phyloP scores from a whole-genome alignment of 2,329 filamentous ascomycete genomes.

The Verticillium nonalfalfae region DNA sequence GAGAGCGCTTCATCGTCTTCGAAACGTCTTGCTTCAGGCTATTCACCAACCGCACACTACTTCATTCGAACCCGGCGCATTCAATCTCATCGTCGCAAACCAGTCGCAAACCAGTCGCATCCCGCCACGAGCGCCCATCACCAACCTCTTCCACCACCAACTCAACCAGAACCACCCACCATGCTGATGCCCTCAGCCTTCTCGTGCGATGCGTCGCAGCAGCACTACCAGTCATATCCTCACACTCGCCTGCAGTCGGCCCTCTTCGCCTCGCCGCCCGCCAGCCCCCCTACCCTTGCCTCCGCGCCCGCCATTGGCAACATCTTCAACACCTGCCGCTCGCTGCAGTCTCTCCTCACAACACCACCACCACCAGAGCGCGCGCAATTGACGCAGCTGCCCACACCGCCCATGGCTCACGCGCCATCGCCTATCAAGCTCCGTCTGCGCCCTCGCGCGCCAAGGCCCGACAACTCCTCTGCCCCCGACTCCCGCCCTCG shows the following conservation, averaged over 20 bases:
- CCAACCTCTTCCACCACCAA: background rate
- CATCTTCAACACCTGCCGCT: constrained; percentile 54
- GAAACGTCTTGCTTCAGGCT: background rate
- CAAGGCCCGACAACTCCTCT: constrained; percentile 17
- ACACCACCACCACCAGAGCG: constrained; percentile 32
- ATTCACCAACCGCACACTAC: background rate
- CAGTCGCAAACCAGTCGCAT: background rate
- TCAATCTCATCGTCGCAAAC: background rate
- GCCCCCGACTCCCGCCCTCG: constrained; percentile 21
- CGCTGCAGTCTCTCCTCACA: constrained; percentile 52
- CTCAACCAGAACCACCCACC: constrained; percentile 9
- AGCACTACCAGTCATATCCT: constrained; percentile 14
- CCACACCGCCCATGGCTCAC: constrained; percentile 49
- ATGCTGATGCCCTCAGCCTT: constrained; percentile 57
- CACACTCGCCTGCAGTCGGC: constrained; percentile 38
- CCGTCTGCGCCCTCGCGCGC: constrained; percentile 42
- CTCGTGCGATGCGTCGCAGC: constrained; percentile 48
- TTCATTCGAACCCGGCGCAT: background rate
- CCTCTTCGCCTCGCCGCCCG: constrained; percentile 53
- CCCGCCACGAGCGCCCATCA: background rate
- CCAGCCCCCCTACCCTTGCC: constrained; percentile 44
- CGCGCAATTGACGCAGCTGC: constrained; percentile 32
- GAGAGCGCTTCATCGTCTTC: background rate
- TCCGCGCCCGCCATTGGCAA: constrained; percentile 42
- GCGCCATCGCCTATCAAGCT: constrained; percentile 46